Evolutionary conservation across 129 eudicot genomes (phyloP), one percentile per base, ranked within the genome.

Genomic region (Smallanthus sonchifolius): DNA sequence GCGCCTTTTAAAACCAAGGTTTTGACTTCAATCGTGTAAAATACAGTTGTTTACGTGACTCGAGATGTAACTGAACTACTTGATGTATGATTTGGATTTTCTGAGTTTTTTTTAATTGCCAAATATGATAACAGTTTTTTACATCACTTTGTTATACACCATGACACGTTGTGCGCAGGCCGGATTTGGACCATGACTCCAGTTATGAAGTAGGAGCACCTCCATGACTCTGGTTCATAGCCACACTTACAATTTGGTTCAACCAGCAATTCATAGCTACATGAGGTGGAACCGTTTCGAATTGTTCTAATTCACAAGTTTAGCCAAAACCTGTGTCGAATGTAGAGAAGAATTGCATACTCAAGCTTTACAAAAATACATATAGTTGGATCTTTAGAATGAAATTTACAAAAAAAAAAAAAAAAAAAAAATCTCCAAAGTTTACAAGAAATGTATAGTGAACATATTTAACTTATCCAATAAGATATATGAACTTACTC

Each of bases 381-480:
- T 37, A n/a, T 16, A 52, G 49, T 36, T 55, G 64, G 48, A 6
- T 54, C 20, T 72, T 59, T 35, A 11, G 4, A 44, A 35, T 47
- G 19, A 20, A 35, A 6, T 44, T 62, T 62, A 63, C 45, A 49
- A 49, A 70, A 35, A 13, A 51, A 2, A 5, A 15, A 3, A 36
- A 36, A 0, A 65, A 6, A 10, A 6, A 6, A 38, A 64, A 19
- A 36, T 7, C 36, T 70, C 48, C 57, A 17, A 70, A 38, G 39
- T 63, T 44, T 70, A 78, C 72, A 78, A 39, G 60, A 49, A 51
- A 59, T 72, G 48, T 35, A 51, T 30, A 72, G 38, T 55, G 47
- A 51, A 49, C n/a, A 63, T 30, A 35, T 35, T 36, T 35, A 24
- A 52, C 54, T 66, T 28, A 65, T 10, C 39, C 51, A 63, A 24